Evolutionary conservation across 345 rosid genomes (phyloP), one percentile per base, ranked within the genome.

Genomic region (Pistacia vera): DNA sequence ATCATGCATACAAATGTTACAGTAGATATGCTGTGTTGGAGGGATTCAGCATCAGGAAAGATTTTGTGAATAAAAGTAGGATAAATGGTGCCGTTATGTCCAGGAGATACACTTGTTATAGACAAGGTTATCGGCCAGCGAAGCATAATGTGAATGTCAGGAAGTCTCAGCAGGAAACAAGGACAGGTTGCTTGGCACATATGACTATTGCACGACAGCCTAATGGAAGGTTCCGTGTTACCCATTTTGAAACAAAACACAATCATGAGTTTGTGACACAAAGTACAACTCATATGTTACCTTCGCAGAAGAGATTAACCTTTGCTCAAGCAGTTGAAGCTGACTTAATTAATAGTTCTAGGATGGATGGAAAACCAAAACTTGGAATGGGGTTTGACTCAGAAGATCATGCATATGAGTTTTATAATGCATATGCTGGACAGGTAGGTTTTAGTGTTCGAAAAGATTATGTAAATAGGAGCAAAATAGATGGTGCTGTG

Each of bases 131-230:
- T 78, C 73, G 81, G 8, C 81, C 79, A 17, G 30, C 71, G 30
- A 81, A 81, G 22, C 71, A 76, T 57, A 48, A 12, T 55, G 74
- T 51, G 52, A 74, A 81, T 73, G 68, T 41, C 41, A 78, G 81
- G 77, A 84, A 84, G 68, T 57, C 81, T 20, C 63, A 66, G 56
- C 75, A 78, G 76, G 87, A 84, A 68, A 84, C 79, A 38, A 81
- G 81, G 74, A 84, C 77, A 30, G 86, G 86, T 75, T 81, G 84
- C 80, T 72, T 84, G 76, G 86, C 84, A 46, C 82, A 80, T 66
- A 84, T 81, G 86, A 81, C 82, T 59, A 70, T 81, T 76, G 82
- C 82, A 63, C 72, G 82, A 51, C 84, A 73, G 56, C 72, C 84
- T 18, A 70, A 73, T 81, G 87, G 87, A 74, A 78, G 75, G 79